Conservation (phyloP, 805 yeast genomes). For the Candida berthetii region DNA sequence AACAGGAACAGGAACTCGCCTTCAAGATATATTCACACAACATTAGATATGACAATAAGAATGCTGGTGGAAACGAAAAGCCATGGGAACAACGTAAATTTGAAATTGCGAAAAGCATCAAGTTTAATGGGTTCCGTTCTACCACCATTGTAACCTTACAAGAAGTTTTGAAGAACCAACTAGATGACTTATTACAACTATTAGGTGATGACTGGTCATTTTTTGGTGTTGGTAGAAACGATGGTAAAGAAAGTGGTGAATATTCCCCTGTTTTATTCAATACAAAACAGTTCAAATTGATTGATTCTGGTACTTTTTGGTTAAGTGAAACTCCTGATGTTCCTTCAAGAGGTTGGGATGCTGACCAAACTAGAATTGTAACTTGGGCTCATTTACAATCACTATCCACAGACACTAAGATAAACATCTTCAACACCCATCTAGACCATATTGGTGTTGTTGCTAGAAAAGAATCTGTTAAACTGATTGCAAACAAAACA, state of each 20-base stretch:
- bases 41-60: constrained; percentile 35
- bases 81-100: constrained; percentile 38
- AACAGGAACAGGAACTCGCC: not conserved
- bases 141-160: constrained; percentile 40
- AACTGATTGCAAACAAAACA: constrained; percentile 33
- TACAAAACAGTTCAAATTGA: constrained; percentile 27
- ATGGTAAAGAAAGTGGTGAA: constrained; percentile 44
- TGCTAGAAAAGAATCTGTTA: constrained; percentile 40
- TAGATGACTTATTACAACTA: constrained; percentile 32
- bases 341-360: constrained; percentile 51
- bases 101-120: constrained; percentile 33
- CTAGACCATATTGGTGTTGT: constrained; percentile 40
- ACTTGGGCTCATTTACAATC: constrained; percentile 26
- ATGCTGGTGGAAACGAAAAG: constrained; percentile 30
- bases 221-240: constrained; percentile 45
- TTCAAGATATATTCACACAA: constrained; percentile 33
- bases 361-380: constrained; percentile 33
- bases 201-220: constrained; percentile 34
- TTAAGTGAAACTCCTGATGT: constrained; percentile 45
- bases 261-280: constrained; percentile 42
- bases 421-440: constrained; percentile 39
- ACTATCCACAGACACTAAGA: constrained; percentile 7
- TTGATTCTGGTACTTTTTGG: constrained; percentile 43
- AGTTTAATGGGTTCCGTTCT: constrained; percentile 25
- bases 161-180: constrained; percentile 41